phyloP scores from a whole-genome alignment of 2,329 filamentous ascomycete genomes.

The Trichoderma harzianum region DNA sequence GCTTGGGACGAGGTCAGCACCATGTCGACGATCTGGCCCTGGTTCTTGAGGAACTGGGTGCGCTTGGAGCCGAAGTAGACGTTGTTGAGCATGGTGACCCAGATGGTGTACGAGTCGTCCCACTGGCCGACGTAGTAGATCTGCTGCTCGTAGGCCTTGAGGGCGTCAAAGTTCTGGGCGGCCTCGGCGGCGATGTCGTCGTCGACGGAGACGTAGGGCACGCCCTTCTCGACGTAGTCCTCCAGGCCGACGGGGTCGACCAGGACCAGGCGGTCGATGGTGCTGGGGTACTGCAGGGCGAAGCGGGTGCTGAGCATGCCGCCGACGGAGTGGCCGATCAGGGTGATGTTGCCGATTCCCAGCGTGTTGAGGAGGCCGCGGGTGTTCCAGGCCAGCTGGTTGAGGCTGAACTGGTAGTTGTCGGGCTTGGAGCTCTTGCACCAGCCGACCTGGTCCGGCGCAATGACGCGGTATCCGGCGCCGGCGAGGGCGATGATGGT shows the following conservation, averaged over 20 bases:
- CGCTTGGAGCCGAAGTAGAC: constrained; percentile 47
- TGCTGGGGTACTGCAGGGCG: constrained; percentile 47
- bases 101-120: constrained; percentile 48
- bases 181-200: constrained; percentile 36
- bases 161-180: constrained; percentile 41
- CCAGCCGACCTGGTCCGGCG: constrained; percentile 55
- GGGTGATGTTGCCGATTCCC: constrained; percentile 40
- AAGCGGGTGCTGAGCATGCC: constrained; percentile 53
- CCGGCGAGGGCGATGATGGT: constrained; percentile 42
- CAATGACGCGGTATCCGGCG: constrained; percentile 49
- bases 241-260: constrained; percentile 53
- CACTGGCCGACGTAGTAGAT: constrained; percentile 50
- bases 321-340: constrained; percentile 55
- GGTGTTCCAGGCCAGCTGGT: constrained; percentile 51
- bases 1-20: constrained; percentile 51
- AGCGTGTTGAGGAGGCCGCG: constrained; percentile 44
- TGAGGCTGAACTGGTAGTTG: constrained; percentile 50
- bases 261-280: constrained; percentile 43
- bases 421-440: constrained; percentile 54
- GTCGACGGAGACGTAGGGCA: constrained; percentile 46
- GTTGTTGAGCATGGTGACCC: constrained; percentile 53
- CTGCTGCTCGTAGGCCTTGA: constrained; percentile 44
- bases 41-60: constrained; percentile 42
- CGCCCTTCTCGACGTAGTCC: constrained; percentile 49
- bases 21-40: constrained; percentile 52